Percentiles rank a stretch among this genome's conserved stretches.
phyloP scores from a whole-genome alignment of 768 basidiomycete genomes.

The Leccinum imitatum region DNA sequence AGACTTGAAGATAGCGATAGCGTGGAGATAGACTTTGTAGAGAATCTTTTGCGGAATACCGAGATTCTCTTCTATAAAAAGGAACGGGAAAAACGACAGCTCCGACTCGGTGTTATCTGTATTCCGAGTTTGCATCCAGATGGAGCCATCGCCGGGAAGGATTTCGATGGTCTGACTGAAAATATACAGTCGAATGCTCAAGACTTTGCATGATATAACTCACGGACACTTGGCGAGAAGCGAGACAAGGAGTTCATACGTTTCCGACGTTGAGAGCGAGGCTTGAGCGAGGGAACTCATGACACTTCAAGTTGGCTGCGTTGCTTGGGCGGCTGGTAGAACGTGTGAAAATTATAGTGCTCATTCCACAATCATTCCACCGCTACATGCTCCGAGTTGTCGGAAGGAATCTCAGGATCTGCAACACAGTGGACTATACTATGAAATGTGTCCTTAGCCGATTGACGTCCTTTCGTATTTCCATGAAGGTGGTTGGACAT shows the following conservation, averaged over 20 bases:
- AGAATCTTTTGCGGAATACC: slow-evolving; percentile 64
- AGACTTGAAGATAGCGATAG: slow-evolving; percentile 37
- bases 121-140: slow-evolving; percentile 37
- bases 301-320: background rate
- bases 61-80: slow-evolving; percentile 57
- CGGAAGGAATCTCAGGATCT: background rate
- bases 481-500: background rate
- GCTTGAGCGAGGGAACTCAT: slow-evolving; percentile 4
- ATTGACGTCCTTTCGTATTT: background rate
- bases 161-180: slow-evolving; percentile 52
- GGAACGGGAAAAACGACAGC: slow-evolving; percentile 43
- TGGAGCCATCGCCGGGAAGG: slow-evolving; percentile 53
- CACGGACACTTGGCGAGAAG: slow-evolving; percentile 28
- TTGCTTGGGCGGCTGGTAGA: background rate
- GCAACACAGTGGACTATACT: background rate
- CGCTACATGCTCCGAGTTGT: background rate
- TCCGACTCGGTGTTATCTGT: slow-evolving; percentile 18
- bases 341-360: background rate
- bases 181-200: background rate
- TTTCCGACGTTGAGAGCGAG: slow-evolving; percentile 1
- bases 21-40: slow-evolving; percentile 49
- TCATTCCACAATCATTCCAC: background rate
- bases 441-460: background rate
- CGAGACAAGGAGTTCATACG: slow-evolving; percentile 24
- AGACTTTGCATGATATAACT: slow-evolving; percentile 11